Conservation (phyloP, 139 green algal species). For the Tetradesmus obliquus region DNA sequence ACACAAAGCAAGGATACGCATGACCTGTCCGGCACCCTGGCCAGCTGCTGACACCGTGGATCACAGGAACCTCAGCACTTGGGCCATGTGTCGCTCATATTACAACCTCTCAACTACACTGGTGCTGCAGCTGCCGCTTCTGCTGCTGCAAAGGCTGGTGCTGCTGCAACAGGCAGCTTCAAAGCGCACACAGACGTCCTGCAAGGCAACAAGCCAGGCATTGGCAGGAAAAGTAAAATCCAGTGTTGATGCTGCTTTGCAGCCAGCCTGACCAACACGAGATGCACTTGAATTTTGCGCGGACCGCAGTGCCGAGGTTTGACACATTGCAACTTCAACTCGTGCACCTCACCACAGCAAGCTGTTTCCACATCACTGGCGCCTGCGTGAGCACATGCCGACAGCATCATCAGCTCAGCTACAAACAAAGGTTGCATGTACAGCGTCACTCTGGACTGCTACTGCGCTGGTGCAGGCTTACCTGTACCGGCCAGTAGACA, state of each 20-base stretch:
- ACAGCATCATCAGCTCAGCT: too few relatives aligned
- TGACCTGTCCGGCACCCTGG: not conserved
- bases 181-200: constrained; percentile 61
- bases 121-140: constrained; percentile 11
- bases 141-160: constrained; percentile 4
- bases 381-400: too few relatives aligned
- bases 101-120: not conserved
- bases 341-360: too few relatives aligned
- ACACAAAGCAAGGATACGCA: not conserved
- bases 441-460: not conserved
- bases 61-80: too few relatives aligned
- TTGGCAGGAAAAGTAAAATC: not conserved
- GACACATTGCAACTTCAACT: too few relatives aligned
- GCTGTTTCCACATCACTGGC: too few relatives aligned
- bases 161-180: constrained; percentile 39
- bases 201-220: not conserved
- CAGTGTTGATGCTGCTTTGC: not conserved
- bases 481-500: constrained; percentile 56
- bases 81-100: not conserved
- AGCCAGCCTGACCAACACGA: not conserved
- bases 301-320: too few relatives aligned
- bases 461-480: not conserved
- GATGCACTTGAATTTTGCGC: not conserved
- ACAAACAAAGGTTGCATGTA: constrained; percentile 27
- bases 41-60: too few relatives aligned